A percentile compares a stretch with the other conserved stretches of the same genome.
phyloP scores from a whole-genome alignment of 1,284 basidiomycete species.

The Sparassis latifolia region DNA sequence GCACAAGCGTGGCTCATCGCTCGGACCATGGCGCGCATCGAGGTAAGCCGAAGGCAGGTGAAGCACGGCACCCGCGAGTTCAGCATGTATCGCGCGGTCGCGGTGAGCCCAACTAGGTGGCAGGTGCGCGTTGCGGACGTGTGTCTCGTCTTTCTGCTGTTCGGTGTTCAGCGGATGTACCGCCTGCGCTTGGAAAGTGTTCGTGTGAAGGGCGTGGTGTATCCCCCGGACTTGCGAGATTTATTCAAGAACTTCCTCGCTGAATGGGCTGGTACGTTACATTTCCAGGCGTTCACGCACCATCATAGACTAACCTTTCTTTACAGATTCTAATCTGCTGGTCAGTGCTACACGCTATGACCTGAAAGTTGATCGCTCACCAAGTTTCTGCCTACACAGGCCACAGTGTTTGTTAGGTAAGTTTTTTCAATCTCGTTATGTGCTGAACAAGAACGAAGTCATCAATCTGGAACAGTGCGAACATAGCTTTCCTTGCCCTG shows the following conservation, averaged over 20 bases:
- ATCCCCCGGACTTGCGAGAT: constrained; percentile 6
- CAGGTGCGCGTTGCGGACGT: constrained; percentile 7
- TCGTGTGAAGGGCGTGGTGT: constrained; percentile 6
- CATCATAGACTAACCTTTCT: neutral
- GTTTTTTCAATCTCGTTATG: neutral
- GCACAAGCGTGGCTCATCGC: constrained; percentile 13
- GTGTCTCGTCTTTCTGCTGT: constrained; percentile 6
- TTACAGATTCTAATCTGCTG: constrained; percentile 8
- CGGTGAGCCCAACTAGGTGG: constrained; percentile 1
- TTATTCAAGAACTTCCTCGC: constrained; percentile 9
- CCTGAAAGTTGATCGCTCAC: neutral
- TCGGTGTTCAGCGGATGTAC: constrained; percentile 14
- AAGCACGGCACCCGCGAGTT: constrained; percentile 6
- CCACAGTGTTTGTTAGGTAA: constrained; percentile 12
- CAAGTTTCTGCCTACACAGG: neutral
- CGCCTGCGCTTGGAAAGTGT: constrained; percentile 12
- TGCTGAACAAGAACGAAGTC: too few relatives aligned
- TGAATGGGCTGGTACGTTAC: constrained; percentile 11
- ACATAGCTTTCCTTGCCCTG: constrained; percentile 10
- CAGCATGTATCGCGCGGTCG: constrained; percentile 5
- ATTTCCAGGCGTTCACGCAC: too few relatives aligned
- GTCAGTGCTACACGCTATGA: constrained; percentile 1
- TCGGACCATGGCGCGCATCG: constrained; percentile 11
- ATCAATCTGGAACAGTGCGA: constrained; percentile 2
- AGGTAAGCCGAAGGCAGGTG: constrained; percentile 6